Evolutionary conservation across 305 asterid species (phyloP), one percentile per base, ranked within the genome.

Genomic region (Euphrasia arctica): DNA sequence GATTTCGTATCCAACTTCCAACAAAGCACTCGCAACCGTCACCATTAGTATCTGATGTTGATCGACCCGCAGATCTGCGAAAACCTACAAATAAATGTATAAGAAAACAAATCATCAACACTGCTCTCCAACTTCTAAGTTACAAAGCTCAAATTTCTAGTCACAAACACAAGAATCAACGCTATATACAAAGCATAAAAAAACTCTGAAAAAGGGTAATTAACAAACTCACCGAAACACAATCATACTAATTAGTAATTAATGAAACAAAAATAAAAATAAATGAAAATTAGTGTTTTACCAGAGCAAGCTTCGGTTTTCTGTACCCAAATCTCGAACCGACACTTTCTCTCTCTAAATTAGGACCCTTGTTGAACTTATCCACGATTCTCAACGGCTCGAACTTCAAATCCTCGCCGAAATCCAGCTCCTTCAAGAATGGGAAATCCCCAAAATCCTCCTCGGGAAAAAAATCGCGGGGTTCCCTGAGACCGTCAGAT

Each of bases 291-390:
- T 60, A 59, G 43, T 43, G 49, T 36, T 18, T 57, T 81, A 94
- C 99, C 97, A 94, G 62, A 15, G 98, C 99, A 75, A 94, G 76
- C 82, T 76, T 88, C 59, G 99, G 97, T 73, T 86, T 87, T 43
- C 89, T 70, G 65, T 72, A 79, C 41, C 97, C 95, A 75, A 82
- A 83, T 82, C 97, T 84, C 74, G 78, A 82, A 22, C 36, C 78
- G 76, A 66, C 68, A 73, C 85, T 74, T 22, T 31, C 85, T 79
- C 81, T 86, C 55, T 58, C 76, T 49, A 58, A 74, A 51, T 43
- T 36, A 60, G 32, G 15, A 9, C 78, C 88, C 62, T 79, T 82
- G 9, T 73, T 81, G 70, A 91, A 83, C 85, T 81, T 91, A 47
- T 75, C 84, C 54, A 79, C 13, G 51, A 79, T 56, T 66, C 57